Base-by-base conservation (phyloP, 176 grass and related monocot species). In the Phoenix dactylifera region DNA sequence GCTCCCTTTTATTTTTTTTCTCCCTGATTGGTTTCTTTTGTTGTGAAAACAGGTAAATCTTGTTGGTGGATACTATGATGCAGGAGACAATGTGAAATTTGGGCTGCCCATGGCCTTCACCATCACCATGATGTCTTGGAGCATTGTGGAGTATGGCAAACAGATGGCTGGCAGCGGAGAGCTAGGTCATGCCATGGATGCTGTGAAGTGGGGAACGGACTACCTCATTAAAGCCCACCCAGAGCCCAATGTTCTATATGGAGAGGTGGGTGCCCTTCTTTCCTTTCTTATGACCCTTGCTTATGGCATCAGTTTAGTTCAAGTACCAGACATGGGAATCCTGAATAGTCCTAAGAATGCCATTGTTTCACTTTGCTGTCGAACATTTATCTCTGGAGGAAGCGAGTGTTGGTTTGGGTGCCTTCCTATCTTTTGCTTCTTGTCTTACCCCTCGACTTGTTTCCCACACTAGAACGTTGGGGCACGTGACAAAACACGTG, bases 31-130 rank as follows among this genome's bases (percentile, higher is more conserved):
- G 1, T 17, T 30, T 4, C 10, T 18, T 30, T 16, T 35, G 6
- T 6, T 24, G 23, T 50, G 25, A 1, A 57, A 26, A 30, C 73
- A 86, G 91, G 79, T 96, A 24, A 86, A 96, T 59, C 83, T 97
- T 1, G 84, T 79, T 0, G 92, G 92, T 7, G 92, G 92, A 0
- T 97, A 97, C 75, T 97, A 97, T 49, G 92, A 97, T 68, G 92
- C 92, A 22, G 87, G 92, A 32, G 92, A 97, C 65, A 97, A 97
- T 9, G 92, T 97, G 51, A 96, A 96, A 73, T 96, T 90, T 65
- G 92, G 92, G 18, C 62, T 96, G 49, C 92, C 92, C 2, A 90
- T 96, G 92, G 92, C 92, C 61, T 96, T 90, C 84, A 90, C 92
- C 58, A 80, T 96, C 62, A 96, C 92, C 15, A 96, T 96, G 92